Percentiles rank a stretch among this genome's conserved stretches.
These are phyloP conservation scores for Paramecium primaurelia DNA, from an alignment of 73 alveolate genomes.

Conservation along the genomic window DNA sequence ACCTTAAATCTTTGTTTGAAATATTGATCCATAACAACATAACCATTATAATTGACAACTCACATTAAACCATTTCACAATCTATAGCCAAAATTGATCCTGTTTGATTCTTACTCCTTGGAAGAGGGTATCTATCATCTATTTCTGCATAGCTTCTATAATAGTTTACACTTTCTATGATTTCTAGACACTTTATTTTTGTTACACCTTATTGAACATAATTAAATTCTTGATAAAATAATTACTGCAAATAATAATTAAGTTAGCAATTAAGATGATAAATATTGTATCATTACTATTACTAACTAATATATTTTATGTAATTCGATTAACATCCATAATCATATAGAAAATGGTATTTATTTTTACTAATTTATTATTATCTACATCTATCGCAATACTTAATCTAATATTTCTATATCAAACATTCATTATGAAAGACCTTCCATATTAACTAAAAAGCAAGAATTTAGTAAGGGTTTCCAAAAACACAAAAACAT, in stretches of 20 bases:
- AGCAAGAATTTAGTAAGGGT: too few relatives aligned
- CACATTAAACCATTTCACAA: constrained; percentile 87
- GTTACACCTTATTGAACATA: constrained; percentile 34
- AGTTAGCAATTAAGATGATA: background rate
- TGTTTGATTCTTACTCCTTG: constrained; percentile 22
- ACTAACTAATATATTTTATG: background rate
- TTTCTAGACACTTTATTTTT: background rate
- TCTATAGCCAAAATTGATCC: constrained; percentile 69
- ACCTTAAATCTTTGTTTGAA: constrained; percentile 71
- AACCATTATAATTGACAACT: constrained; percentile 82
- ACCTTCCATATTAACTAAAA: too few relatives aligned
- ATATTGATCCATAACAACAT: constrained; percentile 69
- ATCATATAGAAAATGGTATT: too few relatives aligned
- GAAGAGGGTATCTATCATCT: constrained; percentile 18
- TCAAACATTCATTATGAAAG: too few relatives aligned
- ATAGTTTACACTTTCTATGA: background rate
- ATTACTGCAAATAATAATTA: background rate
- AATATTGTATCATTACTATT: background rate
- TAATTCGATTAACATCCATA: too few relatives aligned
- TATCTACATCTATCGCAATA: too few relatives aligned
- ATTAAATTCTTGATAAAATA: background rate
- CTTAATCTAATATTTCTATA: too few relatives aligned
- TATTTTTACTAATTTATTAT: too few relatives aligned
- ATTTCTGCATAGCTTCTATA: constrained; percentile 4
- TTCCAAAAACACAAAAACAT: too few relatives aligned